Base-by-base conservation (phyloP, 2,329 filamentous ascomycete species). In the Cucurbitaria berberidis region DNA sequence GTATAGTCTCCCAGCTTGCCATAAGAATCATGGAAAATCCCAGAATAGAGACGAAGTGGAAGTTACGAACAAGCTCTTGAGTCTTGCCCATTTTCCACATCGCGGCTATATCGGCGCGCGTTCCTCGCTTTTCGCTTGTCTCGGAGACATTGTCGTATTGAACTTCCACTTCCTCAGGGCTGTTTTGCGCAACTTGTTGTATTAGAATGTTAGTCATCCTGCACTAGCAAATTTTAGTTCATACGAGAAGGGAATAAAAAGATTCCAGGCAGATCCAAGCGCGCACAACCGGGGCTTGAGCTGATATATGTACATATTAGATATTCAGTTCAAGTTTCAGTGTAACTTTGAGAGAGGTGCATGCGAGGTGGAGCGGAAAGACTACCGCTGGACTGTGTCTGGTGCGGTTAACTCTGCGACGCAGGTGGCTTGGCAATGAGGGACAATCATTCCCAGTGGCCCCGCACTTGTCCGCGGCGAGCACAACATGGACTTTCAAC, bases 21-120 rank as follows among this genome's bases (percentile, higher is more conserved):
- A 62, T 60, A 8, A 63, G 29, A 11, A 64, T 58, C 55, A 60
- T 61, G 7, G 59, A 58, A 30, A 63, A 64, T 1, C 59, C 61
- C 19, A 64, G 60, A n/a, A 66, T 63, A 1, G 59, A 61, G 7
- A 66, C 34, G 26, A 64, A 63, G 19, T 51, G 55, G 39, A 66
- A 66, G 45, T 66, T 66, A 13, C 63, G 56, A n/a, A 34, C 16
- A 19, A 49, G 40, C 24, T 48, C 60, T 36, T 66, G 63, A 2
- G 55, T 46, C 34, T 66, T 66, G 7, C 63, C 63, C 63, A 66
- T 62, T 21, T 61, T 52, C 51, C 58, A 57, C 62, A 63, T 63
- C 29, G 60, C 53, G 2, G 57, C 44, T 38, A 51, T 49, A 41
- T 67, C 62, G 26, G 53, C 62, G n/a, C 22, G 24, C 13, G 22